Conservation (phyloP, 257 asterid species). For the Ligustrum vulgare region DNA sequence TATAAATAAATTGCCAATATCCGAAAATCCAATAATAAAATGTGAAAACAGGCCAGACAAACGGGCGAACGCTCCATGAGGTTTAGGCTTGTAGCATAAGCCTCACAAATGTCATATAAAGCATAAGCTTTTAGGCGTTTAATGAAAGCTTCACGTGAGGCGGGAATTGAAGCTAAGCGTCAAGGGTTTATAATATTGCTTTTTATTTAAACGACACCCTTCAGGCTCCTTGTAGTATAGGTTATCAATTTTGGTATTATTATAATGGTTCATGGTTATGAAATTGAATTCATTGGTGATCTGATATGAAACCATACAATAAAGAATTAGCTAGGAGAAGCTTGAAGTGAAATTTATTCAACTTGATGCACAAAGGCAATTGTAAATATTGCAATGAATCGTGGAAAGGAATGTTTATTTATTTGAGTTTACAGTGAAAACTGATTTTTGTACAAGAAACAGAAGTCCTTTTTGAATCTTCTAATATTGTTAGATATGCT, state of each 20-base stretch:
- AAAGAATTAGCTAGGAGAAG: too few relatives aligned
- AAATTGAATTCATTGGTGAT: background rate
- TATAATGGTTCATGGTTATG: background rate
- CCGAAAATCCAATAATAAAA: background rate
- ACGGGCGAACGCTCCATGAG: background rate
- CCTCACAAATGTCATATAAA: background rate
- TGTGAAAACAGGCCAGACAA: background rate
- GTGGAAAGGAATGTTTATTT: background rate
- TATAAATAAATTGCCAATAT: background rate
- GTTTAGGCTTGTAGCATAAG: background rate
- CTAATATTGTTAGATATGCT: background rate
- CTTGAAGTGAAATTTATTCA: too few relatives aligned
- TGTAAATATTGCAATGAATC: background rate
- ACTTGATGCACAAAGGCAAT: background rate
- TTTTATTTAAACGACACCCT: conserved; percentile 8
- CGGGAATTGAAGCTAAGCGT: background rate
- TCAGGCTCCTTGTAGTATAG: conserved; percentile 12
- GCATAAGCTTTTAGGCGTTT: background rate
- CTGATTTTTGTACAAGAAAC: too few relatives aligned
- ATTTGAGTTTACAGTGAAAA: too few relatives aligned
- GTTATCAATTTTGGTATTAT: conserved; percentile 3
- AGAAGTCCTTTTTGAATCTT: background rate
- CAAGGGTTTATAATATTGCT: background rate
- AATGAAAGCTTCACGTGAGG: background rate
- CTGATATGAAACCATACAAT: too few relatives aligned